phyloP scores from a whole-genome alignment of 2,329 filamentous ascomycete genomes.

The Teratosphaeria nubilosa region DNA sequence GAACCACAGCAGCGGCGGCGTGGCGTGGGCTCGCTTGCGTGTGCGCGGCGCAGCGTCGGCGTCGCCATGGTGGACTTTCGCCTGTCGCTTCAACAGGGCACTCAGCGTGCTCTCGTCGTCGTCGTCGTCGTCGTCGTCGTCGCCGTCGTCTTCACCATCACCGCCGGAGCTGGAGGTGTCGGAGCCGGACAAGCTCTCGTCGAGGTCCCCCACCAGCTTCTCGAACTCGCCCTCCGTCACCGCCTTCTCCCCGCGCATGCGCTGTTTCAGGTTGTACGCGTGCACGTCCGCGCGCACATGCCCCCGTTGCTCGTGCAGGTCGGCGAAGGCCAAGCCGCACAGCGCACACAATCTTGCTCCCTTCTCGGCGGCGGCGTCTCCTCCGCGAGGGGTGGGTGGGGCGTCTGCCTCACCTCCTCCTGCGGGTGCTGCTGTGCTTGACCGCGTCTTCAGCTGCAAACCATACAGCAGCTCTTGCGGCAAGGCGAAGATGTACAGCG shows the following conservation, averaged over 20 bases:
- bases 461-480: conserved; percentile 62
- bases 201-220: conserved; percentile 70
- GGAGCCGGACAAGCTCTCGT: conserved; percentile 88
- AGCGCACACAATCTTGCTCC: conserved; percentile 57
- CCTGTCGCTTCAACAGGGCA: conserved; percentile 72
- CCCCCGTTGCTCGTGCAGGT: conserved; percentile 67
- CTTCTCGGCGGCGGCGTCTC: conserved; percentile 28
- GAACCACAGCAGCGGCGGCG: conserved; percentile 77
- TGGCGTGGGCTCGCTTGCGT: conserved; percentile 50
- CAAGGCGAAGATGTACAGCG: conserved; percentile 61
- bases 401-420: conserved; percentile 16
- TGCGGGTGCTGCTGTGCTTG: conserved; percentile 20
- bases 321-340: conserved; percentile 62
- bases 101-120: conserved; percentile 60
- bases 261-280: conserved; percentile 89
- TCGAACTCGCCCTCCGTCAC: conserved; percentile 80
- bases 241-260: conserved; percentile 59
- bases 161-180: conserved; percentile 50
- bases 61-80: conserved; percentile 53
- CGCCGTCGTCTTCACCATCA: conserved; percentile 62
- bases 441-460: conserved; percentile 49
- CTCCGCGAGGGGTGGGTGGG: conserved; percentile 1
- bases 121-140: conserved; percentile 52
- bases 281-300: conserved; percentile 89
- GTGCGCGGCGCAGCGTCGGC: conserved; percentile 38